A percentile compares a stretch with the other conserved stretches of the same genome.
phyloP scores from a whole-genome alignment of 371 early-diverging fungal species.

The Furculomyces boomerangus region DNA sequence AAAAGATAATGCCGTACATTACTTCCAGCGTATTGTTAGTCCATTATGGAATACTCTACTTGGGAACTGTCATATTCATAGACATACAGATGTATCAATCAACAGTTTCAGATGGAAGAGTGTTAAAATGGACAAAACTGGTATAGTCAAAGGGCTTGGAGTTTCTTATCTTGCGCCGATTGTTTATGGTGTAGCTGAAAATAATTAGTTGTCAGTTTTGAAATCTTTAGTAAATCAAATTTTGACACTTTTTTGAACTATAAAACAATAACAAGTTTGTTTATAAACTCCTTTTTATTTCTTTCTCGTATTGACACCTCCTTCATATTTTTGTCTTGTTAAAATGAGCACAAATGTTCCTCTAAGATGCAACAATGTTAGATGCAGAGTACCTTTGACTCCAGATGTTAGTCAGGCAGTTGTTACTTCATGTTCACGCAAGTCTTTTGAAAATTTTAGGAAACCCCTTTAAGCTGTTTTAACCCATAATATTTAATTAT shows the following conservation, averaged over 20 bases:
- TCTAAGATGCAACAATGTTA: slow-evolving; percentile 1
- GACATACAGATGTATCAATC: slow-evolving; percentile 8
- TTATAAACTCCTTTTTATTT: no score
- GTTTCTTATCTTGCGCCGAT: no score
- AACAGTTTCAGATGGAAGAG: slow-evolving; percentile 7
- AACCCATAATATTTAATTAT: no score
- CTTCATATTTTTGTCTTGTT: no score
- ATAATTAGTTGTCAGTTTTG: no score
- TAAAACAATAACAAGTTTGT: no score
- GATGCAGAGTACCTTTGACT: neutral
- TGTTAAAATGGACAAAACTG: slow-evolving; percentile 6
- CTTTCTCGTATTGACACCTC: no score
- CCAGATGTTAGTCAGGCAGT: neutral
- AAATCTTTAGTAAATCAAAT: no score
- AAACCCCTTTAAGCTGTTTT: no score
- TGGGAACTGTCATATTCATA: slow-evolving; percentile 15
- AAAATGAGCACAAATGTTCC: neutral
- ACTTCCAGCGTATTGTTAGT: slow-evolving; percentile 5
- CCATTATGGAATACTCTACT: slow-evolving; percentile 7
- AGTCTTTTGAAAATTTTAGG: neutral
- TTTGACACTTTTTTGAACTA: no score
- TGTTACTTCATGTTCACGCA: slow-evolving; percentile 2
- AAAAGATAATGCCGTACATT: slow-evolving; percentile 5
- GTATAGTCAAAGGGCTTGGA: no score
- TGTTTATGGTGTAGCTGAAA: no score